Evolutionary conservation across 2,329 filamentous ascomycete genomes (phyloP).

Genomic region (Nothophoma quercina): DNA sequence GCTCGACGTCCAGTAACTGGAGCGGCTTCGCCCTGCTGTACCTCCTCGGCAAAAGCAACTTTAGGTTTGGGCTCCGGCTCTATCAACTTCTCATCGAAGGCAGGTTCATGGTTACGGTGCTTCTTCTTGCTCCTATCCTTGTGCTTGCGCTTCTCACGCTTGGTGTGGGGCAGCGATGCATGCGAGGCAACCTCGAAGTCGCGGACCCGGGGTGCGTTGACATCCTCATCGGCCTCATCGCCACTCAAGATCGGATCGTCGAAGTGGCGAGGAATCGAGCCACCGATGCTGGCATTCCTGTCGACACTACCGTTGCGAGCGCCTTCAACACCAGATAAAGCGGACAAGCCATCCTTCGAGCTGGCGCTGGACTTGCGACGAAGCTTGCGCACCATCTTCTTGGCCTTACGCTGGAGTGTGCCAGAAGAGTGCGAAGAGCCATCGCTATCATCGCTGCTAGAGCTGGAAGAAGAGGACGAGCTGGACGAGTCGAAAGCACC

Average conservation of each 20-base stretch:
- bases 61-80: slow-evolving; percentile 25
- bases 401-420: slow-evolving; percentile 77
- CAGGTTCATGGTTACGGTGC: slow-evolving; percentile 48
- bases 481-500: slow-evolving; percentile 79
- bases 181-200: slow-evolving; percentile 57
- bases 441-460: slow-evolving; percentile 68
- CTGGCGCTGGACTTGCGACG: slow-evolving; percentile 79
- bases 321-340: slow-evolving; percentile 52
- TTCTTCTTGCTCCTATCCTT: slow-evolving; percentile 56
- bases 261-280: slow-evolving; percentile 40
- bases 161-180: slow-evolving; percentile 45
- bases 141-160: slow-evolving; percentile 51
- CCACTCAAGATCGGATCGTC: slow-evolving; percentile 57
- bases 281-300: slow-evolving; percentile 26
- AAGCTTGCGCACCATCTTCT: slow-evolving; percentile 74
- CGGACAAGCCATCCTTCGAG: slow-evolving; percentile 67
- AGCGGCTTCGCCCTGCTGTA: slow-evolving; percentile 31
- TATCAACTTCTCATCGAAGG: slow-evolving; percentile 35
- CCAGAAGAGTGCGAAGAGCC: slow-evolving; percentile 70
- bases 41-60: slow-evolving; percentile 53
- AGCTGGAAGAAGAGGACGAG: slow-evolving; percentile 58
- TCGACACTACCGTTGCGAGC: slow-evolving; percentile 34
- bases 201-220: slow-evolving; percentile 51
- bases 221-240: slow-evolving; percentile 63
- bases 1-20: slow-evolving; percentile 61